A percentile compares a stretch with the other conserved stretches of the same genome.
Evolutionary conservation across 441 rosid genomes (phyloP).

Genomic region (Melastoma candidum): DNA sequence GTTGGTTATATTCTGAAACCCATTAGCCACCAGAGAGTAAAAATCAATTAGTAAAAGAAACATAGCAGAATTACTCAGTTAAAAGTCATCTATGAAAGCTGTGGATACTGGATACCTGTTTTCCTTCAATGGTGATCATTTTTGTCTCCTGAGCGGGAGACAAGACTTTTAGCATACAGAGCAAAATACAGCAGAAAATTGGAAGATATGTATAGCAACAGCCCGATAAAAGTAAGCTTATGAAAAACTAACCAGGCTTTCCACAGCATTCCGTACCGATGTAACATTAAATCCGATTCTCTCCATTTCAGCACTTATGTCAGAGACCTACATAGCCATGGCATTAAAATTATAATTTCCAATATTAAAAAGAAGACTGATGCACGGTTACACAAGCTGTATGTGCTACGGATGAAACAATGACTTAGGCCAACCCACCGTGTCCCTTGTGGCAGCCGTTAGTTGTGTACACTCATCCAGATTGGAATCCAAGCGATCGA

Average conservation of each 20-base stretch:
- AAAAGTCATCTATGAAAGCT: conserved; percentile 1
- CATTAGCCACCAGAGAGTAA: conserved; percentile 7
- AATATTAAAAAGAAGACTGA: background rate
- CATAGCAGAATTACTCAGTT: background rate
- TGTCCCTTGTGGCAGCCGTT: conserved; percentile 50
- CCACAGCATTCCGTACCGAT: conserved; percentile 52
- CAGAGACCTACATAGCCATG: conserved; percentile 33
- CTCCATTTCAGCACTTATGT: conserved; percentile 40
- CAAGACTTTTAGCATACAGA: background rate
- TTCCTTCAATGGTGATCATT: conserved; percentile 66
- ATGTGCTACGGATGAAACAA: background rate
- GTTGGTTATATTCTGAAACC: conserved; percentile 41
- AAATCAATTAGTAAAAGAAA: conserved; percentile 7
- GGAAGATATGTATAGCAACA: conserved; percentile 4
- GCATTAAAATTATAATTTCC: too few species aligned
- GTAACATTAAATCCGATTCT: conserved; percentile 39
- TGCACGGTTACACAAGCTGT: background rate
- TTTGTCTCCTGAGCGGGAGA: conserved; percentile 41
- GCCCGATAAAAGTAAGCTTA: background rate
- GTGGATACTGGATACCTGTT: conserved; percentile 44
- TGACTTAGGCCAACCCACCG: conserved; percentile 29
- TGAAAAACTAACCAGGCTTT: conserved; percentile 50
- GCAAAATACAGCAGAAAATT: background rate
- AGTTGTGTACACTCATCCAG: conserved; percentile 46
- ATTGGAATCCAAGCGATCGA: conserved; percentile 42